phyloP scores from a whole-genome alignment of 2,329 filamentous ascomycete species.

The Metarhizium brunneum region DNA sequence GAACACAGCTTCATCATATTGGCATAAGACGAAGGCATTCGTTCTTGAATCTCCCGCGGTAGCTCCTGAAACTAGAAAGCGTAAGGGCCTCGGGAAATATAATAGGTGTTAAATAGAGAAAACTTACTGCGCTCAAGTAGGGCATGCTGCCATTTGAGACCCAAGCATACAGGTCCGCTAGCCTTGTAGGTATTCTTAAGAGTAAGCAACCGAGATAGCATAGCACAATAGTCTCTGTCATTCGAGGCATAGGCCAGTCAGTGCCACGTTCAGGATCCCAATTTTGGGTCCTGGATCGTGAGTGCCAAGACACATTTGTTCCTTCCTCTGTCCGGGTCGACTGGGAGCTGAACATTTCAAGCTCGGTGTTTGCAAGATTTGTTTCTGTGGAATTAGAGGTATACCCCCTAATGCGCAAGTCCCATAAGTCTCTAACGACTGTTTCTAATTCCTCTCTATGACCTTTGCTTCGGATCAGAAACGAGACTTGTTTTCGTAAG shows the following conservation, averaged over 20 bases:
- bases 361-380: slow-evolving; percentile 15
- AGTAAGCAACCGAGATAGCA: slow-evolving; percentile 74
- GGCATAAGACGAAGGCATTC: slow-evolving; percentile 54
- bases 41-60: slow-evolving; percentile 54
- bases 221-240: slow-evolving; percentile 67
- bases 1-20: slow-evolving; percentile 44
- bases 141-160: slow-evolving; percentile 57
- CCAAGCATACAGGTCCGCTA: slow-evolving; percentile 66
- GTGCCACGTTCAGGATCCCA: slow-evolving; percentile 36
- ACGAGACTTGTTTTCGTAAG: slow-evolving; percentile 70
- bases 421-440: slow-evolving; percentile 78
- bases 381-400: slow-evolving; percentile 24
- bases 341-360: slow-evolving; percentile 31
- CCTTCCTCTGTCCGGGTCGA: slow-evolving; percentile 13
- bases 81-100: not conserved
- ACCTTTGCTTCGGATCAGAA: slow-evolving; percentile 57
- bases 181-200: slow-evolving; percentile 64
- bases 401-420: slow-evolving; percentile 49
- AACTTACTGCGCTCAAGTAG: slow-evolving; percentile 57
- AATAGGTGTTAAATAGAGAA: not conserved
- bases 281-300: slow-evolving; percentile 25
- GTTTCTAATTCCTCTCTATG: slow-evolving; percentile 67
- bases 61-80: slow-evolving; percentile 40
- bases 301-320: slow-evolving; percentile 17
- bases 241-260: slow-evolving; percentile 49